Evolutionary conservation across 495 filamentous ascomycete genomes (phyloP), one percentile per base, ranked within the genome.

Genomic region (Trichoderma asperelloides): DNA sequence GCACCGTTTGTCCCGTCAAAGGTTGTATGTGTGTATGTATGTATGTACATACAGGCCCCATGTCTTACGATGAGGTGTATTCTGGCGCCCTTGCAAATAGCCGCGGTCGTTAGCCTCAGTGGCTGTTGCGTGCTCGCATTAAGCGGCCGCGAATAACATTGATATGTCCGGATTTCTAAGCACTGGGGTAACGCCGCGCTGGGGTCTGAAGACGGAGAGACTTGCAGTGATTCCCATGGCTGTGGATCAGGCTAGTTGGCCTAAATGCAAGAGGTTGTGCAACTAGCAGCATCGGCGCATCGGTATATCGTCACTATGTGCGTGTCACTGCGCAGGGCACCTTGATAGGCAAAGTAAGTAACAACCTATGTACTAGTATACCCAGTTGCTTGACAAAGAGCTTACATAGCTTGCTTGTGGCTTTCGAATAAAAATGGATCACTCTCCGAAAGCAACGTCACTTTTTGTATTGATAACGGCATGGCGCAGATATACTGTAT

Each of bases 151-250:
- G 18, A 60, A 60, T 27, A 30, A 11, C 55, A 60, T 28, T 3
- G 55, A 18, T 60, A 60, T 60, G 16, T 60, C 55, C 55, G 55
- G 55, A 60, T 60, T 60, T 60, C 55, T 60, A 60, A 60, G 55
- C 49, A 57, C 55, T 47, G 43, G 6, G 11, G n/a, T 47, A 47
- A 13, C 43, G 43, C 43, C 15, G n/a, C 13, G 43, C 43, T 47
- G 43, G 43, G 43, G 43, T 16, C n/a, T 57, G 8, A 60, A 60
- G 25, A 23, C 55, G 55, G 55, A 25, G 27, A 60, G 25, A 60
- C 25, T 28, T 60, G 55, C 55, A 27, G 6, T n/a, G n/a, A 25
- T 33, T 60, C 30, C 12, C 7, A 30, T 16, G 25, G 27, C 13
- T 28, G 55, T 60, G 55, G 55, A 60, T 30, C 55, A 25, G 16